phyloP scores from a whole-genome alignment of 2,329 filamentous ascomycete genomes.

The Aspergillus sp. region DNA sequence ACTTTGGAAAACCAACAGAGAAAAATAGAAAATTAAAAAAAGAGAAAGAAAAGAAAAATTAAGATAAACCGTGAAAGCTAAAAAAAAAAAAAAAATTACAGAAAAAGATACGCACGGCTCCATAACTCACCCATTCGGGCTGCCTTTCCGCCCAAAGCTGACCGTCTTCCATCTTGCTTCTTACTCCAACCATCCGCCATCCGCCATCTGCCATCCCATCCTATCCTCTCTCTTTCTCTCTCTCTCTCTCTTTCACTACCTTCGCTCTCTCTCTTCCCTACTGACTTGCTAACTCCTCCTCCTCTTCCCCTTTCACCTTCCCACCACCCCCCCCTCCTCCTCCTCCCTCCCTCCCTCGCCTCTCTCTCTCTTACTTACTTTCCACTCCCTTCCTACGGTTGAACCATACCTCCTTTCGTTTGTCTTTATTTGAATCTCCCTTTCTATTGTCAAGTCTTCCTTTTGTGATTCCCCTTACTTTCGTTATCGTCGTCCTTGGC shows the following conservation, averaged over 20 bases:
- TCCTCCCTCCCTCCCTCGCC: constrained; percentile 15
- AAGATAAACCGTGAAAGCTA: constrained; percentile 11
- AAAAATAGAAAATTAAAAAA: not conserved
- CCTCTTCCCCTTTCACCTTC: constrained; percentile 15
- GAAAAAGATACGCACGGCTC: constrained; percentile 18
- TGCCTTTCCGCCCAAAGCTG: constrained; percentile 22
- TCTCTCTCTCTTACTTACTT: constrained; percentile 17
- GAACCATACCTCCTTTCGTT: constrained; percentile 26
- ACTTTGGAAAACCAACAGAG: constrained; percentile 16
- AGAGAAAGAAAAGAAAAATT: constrained; percentile 15
- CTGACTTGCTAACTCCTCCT: constrained; percentile 4
- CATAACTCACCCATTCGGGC: constrained; percentile 19
- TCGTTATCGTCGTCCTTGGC: constrained; percentile 18
- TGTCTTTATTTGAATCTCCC: constrained; percentile 18
- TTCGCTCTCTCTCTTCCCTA: constrained; percentile 3
- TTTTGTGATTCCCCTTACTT: constrained; percentile 22
- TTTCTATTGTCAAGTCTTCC: constrained; percentile 12
- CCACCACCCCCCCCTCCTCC: constrained; percentile 17
- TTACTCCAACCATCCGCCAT: constrained; percentile 22
- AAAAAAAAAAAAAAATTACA: constrained; percentile 10
- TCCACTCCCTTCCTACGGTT: constrained; percentile 23
- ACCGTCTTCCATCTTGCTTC: constrained; percentile 21
- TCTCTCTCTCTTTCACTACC: constrained; percentile 12
- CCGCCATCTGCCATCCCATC: constrained; percentile 16
- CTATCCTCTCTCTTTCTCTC: constrained; percentile 7